phyloP scores from a whole-genome alignment of 441 rosid genomes.

The Macaranga tanarius region DNA sequence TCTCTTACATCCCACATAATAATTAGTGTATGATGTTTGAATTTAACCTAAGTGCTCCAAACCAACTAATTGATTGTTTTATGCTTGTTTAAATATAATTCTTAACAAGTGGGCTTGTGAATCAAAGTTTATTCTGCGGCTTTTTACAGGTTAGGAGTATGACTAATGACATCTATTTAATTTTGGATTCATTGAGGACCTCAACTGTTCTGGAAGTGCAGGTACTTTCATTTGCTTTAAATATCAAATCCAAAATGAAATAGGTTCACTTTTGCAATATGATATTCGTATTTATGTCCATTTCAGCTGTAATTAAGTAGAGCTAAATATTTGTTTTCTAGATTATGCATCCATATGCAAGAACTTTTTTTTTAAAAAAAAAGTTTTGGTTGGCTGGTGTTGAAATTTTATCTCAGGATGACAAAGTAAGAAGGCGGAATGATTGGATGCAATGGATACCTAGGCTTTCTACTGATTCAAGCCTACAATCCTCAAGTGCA shows the following conservation, averaged over 20 bases:
- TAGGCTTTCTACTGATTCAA: conserved; percentile 27
- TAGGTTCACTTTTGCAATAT: neutral
- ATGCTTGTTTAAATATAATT: neutral
- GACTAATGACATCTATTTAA: conserved; percentile 54
- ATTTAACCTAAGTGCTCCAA: neutral
- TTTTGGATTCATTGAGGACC: conserved; percentile 59
- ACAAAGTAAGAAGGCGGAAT: conserved; percentile 56
- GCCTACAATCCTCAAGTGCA: conserved; percentile 22
- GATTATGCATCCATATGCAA: no score
- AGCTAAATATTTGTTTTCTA: neutral
- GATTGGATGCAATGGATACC: conserved; percentile 61
- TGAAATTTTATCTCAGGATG: conserved; percentile 45
- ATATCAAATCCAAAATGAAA: neutral
- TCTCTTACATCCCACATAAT: no score
- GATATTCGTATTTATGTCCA: neutral
- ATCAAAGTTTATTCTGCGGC: conserved; percentile 21
- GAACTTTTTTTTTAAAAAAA: no score
- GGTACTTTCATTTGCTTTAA: conserved; percentile 36
- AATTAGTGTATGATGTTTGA: neutral
- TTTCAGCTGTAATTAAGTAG: neutral
- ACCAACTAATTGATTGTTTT: neutral
- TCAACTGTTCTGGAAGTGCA: conserved; percentile 62
- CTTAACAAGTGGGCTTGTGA: neutral
- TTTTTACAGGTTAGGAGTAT: conserved; percentile 54
- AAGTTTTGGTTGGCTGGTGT: no score